phyloP scores from a whole-genome alignment of 768 basidiomycete species.

The Russula foetens region DNA sequence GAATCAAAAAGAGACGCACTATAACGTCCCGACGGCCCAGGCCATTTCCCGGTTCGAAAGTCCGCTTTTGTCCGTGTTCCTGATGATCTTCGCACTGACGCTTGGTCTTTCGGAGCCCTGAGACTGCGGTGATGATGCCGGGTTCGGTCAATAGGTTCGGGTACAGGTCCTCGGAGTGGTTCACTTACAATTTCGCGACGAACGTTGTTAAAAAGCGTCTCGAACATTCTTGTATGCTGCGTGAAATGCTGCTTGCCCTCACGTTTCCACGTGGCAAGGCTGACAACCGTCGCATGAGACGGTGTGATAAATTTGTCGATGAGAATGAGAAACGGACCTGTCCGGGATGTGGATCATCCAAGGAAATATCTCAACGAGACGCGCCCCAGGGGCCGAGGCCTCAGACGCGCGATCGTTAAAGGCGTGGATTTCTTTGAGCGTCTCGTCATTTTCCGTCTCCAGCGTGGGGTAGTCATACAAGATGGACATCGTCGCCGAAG shows the following conservation, averaged over 20 bases:
- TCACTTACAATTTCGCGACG: conserved; percentile 8
- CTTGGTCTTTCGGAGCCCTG: neutral
- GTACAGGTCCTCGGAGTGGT: neutral
- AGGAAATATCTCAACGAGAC: conserved; percentile 17
- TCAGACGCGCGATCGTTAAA: neutral
- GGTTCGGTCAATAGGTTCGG: neutral
- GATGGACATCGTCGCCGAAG: conserved; percentile 2
- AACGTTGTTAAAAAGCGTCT: conserved; percentile 15
- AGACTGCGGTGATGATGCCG: neutral
- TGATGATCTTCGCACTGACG: conserved; percentile 5
- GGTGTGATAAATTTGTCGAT: neutral
- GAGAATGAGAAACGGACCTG: conserved; percentile 12
- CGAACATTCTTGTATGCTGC: conserved; percentile 6
- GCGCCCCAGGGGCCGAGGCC: conserved; percentile 17
- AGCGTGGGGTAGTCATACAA: conserved; percentile 7
- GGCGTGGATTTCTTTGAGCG: neutral
- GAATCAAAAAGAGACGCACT: conserved; percentile 1
- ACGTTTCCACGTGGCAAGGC: conserved; percentile 23
- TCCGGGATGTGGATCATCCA: conserved; percentile 1
- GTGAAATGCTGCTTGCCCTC: conserved; percentile 11
- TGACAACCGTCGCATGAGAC: neutral
- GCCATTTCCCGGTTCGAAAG: conserved; percentile 14
- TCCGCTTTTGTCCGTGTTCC: neutral
- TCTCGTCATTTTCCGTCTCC: neutral
- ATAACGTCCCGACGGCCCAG: conserved; percentile 10